A percentile compares a stretch with the other conserved stretches of the same genome.
Evolutionary conservation across 352 stramenopile species (phyloP).

Genomic region (Pelagophyceae sp.): DNA sequence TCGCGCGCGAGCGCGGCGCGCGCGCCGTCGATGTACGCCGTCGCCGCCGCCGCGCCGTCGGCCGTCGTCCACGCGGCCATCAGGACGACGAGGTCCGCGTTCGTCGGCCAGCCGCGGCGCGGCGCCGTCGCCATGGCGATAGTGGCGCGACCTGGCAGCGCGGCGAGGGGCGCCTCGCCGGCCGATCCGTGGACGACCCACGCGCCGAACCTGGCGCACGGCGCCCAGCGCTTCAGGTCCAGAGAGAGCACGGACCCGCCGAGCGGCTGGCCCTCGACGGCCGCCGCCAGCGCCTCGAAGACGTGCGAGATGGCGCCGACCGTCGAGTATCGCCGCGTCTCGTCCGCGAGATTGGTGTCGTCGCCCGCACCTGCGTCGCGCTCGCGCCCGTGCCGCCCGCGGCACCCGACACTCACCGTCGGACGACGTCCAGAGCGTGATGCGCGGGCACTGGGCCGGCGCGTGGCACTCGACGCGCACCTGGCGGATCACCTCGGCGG

Average conservation of each 20-base stretch:
- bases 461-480: not conserved
- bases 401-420: too few species aligned
- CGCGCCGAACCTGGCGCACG: not conserved
- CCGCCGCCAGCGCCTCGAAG: not conserved
- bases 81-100: not conserved
- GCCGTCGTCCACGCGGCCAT: not conserved
- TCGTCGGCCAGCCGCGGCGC: not conserved
- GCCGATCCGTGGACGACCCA: too few species aligned
- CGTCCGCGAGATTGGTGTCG: too few species aligned
- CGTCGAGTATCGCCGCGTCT: not conserved
- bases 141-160: not conserved
- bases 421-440: not conserved
- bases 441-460: not conserved
- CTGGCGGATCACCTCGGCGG: not conserved
- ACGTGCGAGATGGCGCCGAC: not conserved
- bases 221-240: not conserved
- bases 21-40: not conserved
- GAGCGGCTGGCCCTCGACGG: not conserved
- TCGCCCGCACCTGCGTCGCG: too few species aligned
- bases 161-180: not conserved
- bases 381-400: too few species aligned
- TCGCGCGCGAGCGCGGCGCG: not conserved
- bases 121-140: not conserved
- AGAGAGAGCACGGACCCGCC: not conserved
- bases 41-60: not conserved